phyloP scores from a whole-genome alignment of 2,329 filamentous ascomycete species.

The Aureobasidium pullulans region DNA sequence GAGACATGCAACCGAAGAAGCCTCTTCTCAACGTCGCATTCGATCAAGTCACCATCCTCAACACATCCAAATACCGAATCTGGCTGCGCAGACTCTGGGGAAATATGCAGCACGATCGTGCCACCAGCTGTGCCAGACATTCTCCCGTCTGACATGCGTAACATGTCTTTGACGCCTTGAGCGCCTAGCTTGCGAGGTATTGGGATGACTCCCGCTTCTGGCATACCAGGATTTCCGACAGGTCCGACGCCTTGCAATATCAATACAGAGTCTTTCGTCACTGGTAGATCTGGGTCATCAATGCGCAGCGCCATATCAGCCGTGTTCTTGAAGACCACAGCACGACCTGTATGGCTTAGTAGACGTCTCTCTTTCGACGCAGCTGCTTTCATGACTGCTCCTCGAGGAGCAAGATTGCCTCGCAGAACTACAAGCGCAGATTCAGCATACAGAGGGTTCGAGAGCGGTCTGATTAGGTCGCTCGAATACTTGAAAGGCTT shows the following conservation, averaged over 20 bases:
- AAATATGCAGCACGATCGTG: constrained; percentile 48
- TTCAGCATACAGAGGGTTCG: constrained; percentile 37
- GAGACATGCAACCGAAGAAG: constrained; percentile 35
- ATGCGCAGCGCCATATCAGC: constrained; percentile 40
- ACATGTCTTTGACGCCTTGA: constrained; percentile 45
- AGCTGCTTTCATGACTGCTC: constrained; percentile 44
- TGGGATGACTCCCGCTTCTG: constrained; percentile 45
- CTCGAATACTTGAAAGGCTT: constrained; percentile 34
- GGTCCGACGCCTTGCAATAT: constrained; percentile 45
- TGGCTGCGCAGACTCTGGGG: constrained; percentile 43
- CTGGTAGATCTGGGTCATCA: constrained; percentile 38
- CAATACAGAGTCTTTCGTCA: constrained; percentile 39
- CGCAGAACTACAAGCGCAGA: constrained; percentile 40
- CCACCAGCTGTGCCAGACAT: constrained; percentile 51
- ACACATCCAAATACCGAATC: constrained; percentile 44
- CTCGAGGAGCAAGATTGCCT: constrained; percentile 43
- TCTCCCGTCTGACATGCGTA: constrained; percentile 46
- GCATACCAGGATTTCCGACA: constrained; percentile 47
- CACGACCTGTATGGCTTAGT: constrained; percentile 37
- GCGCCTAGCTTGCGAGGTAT: constrained; percentile 42
- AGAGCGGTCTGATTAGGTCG: constrained; percentile 38
- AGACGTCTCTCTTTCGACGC: constrained; percentile 42
- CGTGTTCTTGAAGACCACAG: constrained; percentile 43
- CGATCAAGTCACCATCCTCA: constrained; percentile 41
- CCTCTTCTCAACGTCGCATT: constrained; percentile 38